Base-by-base conservation (phyloP, 257 asterid genomes). In the Verbascum thapsus region DNA sequence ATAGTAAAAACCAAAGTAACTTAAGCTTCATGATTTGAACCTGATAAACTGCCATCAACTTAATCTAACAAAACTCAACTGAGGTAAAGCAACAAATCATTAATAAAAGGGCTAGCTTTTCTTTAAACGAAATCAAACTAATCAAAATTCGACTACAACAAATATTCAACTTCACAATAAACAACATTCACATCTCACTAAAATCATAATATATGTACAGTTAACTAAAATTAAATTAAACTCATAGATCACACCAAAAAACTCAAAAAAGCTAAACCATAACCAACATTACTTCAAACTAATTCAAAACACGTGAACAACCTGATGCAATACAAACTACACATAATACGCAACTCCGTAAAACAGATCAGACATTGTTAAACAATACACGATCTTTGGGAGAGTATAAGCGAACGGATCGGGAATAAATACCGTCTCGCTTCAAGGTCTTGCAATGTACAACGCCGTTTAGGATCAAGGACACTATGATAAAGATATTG, bases 391-490 rank as follows among this genome's bases (percentile, higher is more conserved):
- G 22, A 26, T 15, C 50, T 6, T 49, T 10, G 1, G 22, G 32
- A 10, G 37, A 45, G n/a, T 10, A 64, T n/a, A 50, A 22, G 7
- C 15, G 3, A 23, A 17, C 1, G 23, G 45, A 41, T 11, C 8
- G 52, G 47, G 12, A 61, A 53, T 26, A 9, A 6, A 38, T 72
- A 84, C 91, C 85, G 52, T 78, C 91, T 47, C 91, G 78, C 65
- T 84, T 84, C 56, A 77, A 79, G 52, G 88, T 84, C 70, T 84
- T 81, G 76, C 84, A 69, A 49, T 58, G 40, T 48, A 73, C 88
- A 68, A 58, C 70, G 63, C 22, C 71, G 68, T 58, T 74, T 0
- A 67, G 63, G 23, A 76, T 45, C 57, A 71, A 50, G 3, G 61
- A 39, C 10, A 67, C 11, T 9, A 74, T 3, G 64, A 68, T 4